Base-by-base conservation (phyloP, 148 eudicot species). In the Camellia lanceoleosa region DNA sequence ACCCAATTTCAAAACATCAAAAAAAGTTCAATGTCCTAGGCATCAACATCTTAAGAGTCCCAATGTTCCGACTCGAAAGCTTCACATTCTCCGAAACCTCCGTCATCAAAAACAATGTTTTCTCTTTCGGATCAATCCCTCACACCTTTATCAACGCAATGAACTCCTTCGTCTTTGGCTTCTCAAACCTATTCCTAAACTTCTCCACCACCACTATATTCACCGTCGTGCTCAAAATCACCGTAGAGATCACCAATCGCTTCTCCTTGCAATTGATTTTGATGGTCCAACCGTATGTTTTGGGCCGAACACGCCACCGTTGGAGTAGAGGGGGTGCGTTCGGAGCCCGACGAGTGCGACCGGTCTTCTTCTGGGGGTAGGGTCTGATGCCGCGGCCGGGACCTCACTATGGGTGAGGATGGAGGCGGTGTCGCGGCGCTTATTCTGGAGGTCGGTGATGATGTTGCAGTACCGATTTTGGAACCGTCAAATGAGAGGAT, bases 331-430 rank as follows among this genome's bases (percentile, higher is more conserved):
- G 1, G 99, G 1, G 97, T 88, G 0, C 94, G 82, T 64, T 85
- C 84, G 0, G 99, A 95, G 10, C 99, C 99, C 93, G 91, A 0
- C 99, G 85, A 12, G 99, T 97, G 20, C 92, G 85, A 18, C 99
- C 99, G 66, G 97, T 91, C 54, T 87, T 88, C 88, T 95, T 95
- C 76, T 95, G 99, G 0, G 89, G 92, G 85, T 87, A 93, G 73
- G 99, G 99, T 19, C 93, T 95, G 3, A 23, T 69, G 0, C 99
- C 99, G 0, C 99, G 97, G 0, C 99, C 99, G 16, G 87, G 1
- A 95, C 99, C 72, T 95, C 97, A 9, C 85, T 94, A 38, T 97
- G 97, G 47, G 99, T 95, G 64, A 93, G 94, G 46, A 97, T 95
- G 42, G 97, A 93, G 71, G 99, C 99, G 1, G 99, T 95, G 5